phyloP scores from a whole-genome alignment of 345 rosid genomes.

The Sisymbrium irio region DNA sequence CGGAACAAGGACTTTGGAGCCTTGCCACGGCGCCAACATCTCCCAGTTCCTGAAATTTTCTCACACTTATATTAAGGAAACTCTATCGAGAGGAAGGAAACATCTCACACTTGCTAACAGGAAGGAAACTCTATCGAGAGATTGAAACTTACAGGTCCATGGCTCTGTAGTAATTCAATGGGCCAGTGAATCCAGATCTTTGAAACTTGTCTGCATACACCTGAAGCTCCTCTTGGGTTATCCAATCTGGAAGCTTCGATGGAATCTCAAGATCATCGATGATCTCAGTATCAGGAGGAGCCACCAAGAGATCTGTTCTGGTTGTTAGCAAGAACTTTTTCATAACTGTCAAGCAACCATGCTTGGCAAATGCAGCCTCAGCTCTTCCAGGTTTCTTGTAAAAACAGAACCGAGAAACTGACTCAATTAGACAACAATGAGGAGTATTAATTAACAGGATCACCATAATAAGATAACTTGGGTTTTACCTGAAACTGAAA shows the following conservation, averaged over 20 bases:
- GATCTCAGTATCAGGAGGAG: conserved; percentile 61
- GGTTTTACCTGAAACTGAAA: conserved; percentile 63
- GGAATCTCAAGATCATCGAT: conserved; percentile 59
- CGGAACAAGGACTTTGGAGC: conserved; percentile 49
- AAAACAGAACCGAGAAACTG: conserved; percentile 18
- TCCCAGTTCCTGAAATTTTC: conserved; percentile 60
- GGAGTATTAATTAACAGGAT: background rate
- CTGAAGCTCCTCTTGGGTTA: conserved; percentile 60
- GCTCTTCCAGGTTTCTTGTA: conserved; percentile 69
- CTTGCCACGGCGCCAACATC: conserved; percentile 56
- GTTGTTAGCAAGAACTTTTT: conserved; percentile 62
- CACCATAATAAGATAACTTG: no score
- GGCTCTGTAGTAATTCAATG: conserved; percentile 61
- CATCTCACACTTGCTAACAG: no score
- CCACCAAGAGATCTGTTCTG: conserved; percentile 48
- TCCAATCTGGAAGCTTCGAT: conserved; percentile 53
- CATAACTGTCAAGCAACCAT: conserved; percentile 56
- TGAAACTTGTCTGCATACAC: conserved; percentile 65
- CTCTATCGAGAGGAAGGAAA: no score
- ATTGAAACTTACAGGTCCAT: conserved; percentile 55
- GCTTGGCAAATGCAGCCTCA: conserved; percentile 60
- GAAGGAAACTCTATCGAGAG: no score
- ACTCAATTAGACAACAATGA: no score
- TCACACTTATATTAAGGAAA: no score
- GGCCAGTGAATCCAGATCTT: conserved; percentile 61